Percentiles rank a stretch among this genome's conserved stretches.
Conservation (phyloP, 2,329 filamentous ascomycete genomes). For the Exophiala phaeomuriformis region DNA sequence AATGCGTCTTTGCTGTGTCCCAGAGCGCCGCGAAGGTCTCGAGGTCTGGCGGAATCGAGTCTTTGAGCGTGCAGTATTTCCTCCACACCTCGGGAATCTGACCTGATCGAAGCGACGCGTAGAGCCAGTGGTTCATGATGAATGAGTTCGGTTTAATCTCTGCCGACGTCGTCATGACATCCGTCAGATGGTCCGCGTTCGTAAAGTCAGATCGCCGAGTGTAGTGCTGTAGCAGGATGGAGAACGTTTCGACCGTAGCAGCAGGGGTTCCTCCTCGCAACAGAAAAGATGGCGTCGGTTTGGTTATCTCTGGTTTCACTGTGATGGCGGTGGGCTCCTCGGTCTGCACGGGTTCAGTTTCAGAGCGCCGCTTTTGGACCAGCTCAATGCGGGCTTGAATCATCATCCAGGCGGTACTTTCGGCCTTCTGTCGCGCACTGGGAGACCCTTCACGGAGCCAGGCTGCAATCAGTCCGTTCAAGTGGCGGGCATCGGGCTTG, state of each 20-base stretch:
- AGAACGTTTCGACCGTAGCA: slow-evolving; percentile 72
- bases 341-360: too few species aligned
- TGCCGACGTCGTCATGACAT: slow-evolving; percentile 51
- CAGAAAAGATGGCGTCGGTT: slow-evolving; percentile 35
- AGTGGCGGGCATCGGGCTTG: slow-evolving; percentile 62
- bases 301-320: not conserved
- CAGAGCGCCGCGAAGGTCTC: slow-evolving; percentile 64
- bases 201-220: slow-evolving; percentile 53
- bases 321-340: too few species aligned
- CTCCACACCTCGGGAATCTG: slow-evolving; percentile 48
- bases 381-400: slow-evolving; percentile 60
- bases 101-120: slow-evolving; percentile 56
- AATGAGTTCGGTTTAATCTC: slow-evolving; percentile 62
- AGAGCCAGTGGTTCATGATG: slow-evolving; percentile 72
- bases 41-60: slow-evolving; percentile 52
- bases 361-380: slow-evolving; percentile 39
- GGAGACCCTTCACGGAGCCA: slow-evolving; percentile 60
- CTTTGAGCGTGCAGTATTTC: slow-evolving; percentile 51
- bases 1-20: slow-evolving; percentile 45
- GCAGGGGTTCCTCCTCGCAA: slow-evolving; percentile 41
- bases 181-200: slow-evolving; percentile 54
- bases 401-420: slow-evolving; percentile 68
- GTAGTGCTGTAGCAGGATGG: slow-evolving; percentile 65
- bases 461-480: slow-evolving; percentile 75
- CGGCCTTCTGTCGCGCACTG: slow-evolving; percentile 53